Percentiles rank a stretch among this genome's conserved stretches.
phyloP scores from a whole-genome alignment of 2,329 filamentous ascomycete species.

The Colletotrichum sp. region DNA sequence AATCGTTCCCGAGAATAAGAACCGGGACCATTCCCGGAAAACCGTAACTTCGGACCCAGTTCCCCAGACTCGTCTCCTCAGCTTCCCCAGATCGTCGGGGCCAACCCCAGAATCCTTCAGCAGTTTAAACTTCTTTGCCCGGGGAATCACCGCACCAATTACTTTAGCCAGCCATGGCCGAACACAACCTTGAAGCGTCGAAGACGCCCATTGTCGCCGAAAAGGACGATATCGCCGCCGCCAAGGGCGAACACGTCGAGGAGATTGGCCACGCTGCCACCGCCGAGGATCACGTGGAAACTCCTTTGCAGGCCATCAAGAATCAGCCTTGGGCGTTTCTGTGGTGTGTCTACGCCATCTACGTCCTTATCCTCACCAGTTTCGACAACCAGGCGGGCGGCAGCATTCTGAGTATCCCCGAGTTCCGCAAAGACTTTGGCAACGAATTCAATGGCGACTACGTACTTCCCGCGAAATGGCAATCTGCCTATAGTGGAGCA shows the following conservation, averaged over 20 bases:
- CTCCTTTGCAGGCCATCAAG: constrained; percentile 26
- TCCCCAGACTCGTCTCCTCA: not conserved
- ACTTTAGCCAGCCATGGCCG: not conserved
- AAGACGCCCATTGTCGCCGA: not conserved
- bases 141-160: not conserved
- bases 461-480: constrained; percentile 47
- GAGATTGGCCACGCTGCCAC: constrained; percentile 2
- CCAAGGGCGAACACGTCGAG: constrained; percentile 14
- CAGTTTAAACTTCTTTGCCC: not conserved
- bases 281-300: constrained; percentile 1
- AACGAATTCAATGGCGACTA: constrained; percentile 37
- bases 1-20: constrained; percentile 4
- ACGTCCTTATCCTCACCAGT: constrained; percentile 41
- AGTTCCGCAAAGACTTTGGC: constrained; percentile 51
- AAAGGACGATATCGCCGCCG: constrained; percentile 13
- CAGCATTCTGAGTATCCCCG: constrained; percentile 44
- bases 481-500: constrained; percentile 46
- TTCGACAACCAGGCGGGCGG: constrained; percentile 48
- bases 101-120: not conserved
- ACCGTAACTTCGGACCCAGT: not conserved
- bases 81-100: constrained; percentile 5
- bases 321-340: constrained; percentile 29
- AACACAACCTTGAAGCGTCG: constrained; percentile 5
- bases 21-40: constrained; percentile 2
- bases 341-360: constrained; percentile 46